Percentiles rank a stretch among this genome's conserved stretches.
phyloP scores from a whole-genome alignment of 2,329 filamentous ascomycete genomes.

The Cladosporium velox region DNA sequence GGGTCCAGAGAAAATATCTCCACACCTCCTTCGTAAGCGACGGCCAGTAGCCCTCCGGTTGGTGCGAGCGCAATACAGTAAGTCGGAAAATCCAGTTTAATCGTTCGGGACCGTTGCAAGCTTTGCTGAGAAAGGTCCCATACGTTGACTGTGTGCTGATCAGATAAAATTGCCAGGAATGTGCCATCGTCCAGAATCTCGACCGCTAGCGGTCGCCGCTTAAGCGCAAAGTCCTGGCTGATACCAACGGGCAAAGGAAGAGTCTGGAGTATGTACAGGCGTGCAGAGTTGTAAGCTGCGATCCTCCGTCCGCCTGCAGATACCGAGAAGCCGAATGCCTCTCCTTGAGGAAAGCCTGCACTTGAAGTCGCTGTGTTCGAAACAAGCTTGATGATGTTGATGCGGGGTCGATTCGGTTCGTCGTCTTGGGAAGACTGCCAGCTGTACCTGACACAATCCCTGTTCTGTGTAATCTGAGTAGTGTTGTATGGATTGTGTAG shows the following conservation, averaged over 20 bases:
- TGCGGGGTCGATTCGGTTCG: slow-evolving; percentile 40
- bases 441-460: slow-evolving; percentile 40
- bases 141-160: slow-evolving; percentile 78
- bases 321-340: slow-evolving; percentile 81
- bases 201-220: slow-evolving; percentile 71
- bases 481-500: slow-evolving; percentile 22
- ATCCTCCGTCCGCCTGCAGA: slow-evolving; percentile 74
- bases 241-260: slow-evolving; percentile 59
- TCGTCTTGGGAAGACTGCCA: slow-evolving; percentile 42
- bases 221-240: slow-evolving; percentile 74
- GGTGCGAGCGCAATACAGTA: slow-evolving; percentile 79
- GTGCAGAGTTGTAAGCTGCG: slow-evolving; percentile 80
- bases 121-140: slow-evolving; percentile 69
- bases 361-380: slow-evolving; percentile 81
- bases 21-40: slow-evolving; percentile 82
- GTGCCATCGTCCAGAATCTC: slow-evolving; percentile 77
- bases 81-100: slow-evolving; percentile 76
- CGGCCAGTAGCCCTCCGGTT: slow-evolving; percentile 77
- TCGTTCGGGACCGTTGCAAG: slow-evolving; percentile 60
- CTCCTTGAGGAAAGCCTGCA: slow-evolving; percentile 64
- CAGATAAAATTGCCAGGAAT: slow-evolving; percentile 75
- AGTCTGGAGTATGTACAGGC: slow-evolving; percentile 77
- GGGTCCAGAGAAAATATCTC: slow-evolving; percentile 76
- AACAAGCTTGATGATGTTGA: slow-evolving; percentile 69
- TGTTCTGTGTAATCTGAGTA: slow-evolving; percentile 34